phyloP scores from a whole-genome alignment of 2,329 filamentous ascomycete genomes.

The Apiospora hydei region DNA sequence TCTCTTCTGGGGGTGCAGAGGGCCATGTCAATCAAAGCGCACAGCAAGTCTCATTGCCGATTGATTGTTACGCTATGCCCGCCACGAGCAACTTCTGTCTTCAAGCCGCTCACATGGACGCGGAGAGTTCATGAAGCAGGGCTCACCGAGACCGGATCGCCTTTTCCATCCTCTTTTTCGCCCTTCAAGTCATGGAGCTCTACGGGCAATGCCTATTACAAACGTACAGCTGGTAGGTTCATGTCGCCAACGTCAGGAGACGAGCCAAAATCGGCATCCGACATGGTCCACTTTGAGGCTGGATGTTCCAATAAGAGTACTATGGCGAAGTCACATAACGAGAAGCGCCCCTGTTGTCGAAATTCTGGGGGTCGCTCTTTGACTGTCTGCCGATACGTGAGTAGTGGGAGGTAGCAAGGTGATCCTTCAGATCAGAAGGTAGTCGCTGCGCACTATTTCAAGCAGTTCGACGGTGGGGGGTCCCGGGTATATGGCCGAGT shows the following conservation, averaged over 20 bases:
- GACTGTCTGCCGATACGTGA: background rate
- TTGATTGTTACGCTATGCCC: background rate
- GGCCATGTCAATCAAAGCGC: background rate
- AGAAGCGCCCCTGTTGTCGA: background rate
- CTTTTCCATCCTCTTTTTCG: background rate
- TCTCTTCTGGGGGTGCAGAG: too few relatives aligned
- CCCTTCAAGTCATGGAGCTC: background rate
- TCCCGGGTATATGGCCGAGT: background rate
- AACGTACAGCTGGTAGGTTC: background rate
- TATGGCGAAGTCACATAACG: background rate
- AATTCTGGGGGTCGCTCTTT: background rate
- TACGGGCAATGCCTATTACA: background rate
- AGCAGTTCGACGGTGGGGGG: background rate
- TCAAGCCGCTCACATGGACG: too few relatives aligned
- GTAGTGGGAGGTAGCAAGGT: background rate
- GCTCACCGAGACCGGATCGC: too few relatives aligned
- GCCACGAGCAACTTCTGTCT: too few relatives aligned
- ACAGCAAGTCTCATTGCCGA: background rate
- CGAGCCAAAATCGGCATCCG: background rate
- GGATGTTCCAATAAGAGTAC: background rate
- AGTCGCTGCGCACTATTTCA: background rate
- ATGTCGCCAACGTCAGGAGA: background rate
- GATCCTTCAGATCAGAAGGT: background rate
- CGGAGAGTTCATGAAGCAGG: too few relatives aligned
- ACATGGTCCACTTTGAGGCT: background rate